Evolutionary conservation across 139 green algal genomes (phyloP).

Genomic region (Micromonas commoda): DNA sequence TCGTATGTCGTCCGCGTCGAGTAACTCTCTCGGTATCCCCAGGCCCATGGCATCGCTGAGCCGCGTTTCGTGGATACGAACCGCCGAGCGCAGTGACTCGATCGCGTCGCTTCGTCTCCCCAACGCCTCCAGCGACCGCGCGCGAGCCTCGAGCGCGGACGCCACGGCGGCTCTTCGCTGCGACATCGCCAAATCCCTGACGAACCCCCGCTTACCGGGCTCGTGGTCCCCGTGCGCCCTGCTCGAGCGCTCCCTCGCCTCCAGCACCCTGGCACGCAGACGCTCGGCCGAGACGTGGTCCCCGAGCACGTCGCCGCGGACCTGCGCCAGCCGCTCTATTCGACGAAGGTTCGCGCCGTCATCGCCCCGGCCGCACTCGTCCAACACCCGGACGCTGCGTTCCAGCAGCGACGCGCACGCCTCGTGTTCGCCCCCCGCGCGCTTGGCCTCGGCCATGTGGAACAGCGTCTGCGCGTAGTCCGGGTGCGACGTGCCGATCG

Average conservation of each 20-base stretch:
- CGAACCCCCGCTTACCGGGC: not conserved
- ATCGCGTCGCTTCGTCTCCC: too few species aligned
- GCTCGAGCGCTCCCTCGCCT: not conserved
- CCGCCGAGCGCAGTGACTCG: too few species aligned
- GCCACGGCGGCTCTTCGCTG: too few species aligned
- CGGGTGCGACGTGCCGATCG: constrained; percentile 33
- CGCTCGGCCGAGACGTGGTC: not conserved
- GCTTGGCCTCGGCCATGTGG: constrained; percentile 37
- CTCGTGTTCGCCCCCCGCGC: not conserved
- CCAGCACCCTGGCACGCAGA: not conserved
- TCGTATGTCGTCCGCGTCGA: too few species aligned
- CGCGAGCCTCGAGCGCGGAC: too few species aligned
- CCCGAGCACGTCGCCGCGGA: not conserved
- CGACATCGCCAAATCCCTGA: too few species aligned
- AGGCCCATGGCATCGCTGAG: too few species aligned
- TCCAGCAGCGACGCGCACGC: not conserved
- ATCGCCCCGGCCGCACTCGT: not conserved
- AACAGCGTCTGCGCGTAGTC: constrained; percentile 43
- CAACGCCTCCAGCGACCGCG: too few species aligned
- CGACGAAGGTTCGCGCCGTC: not conserved
- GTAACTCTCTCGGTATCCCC: too few species aligned
- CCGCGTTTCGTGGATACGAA: too few species aligned
- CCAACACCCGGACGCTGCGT: not conserved
- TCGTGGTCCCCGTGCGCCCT: not conserved
- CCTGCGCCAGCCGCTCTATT: not conserved